These are phyloP conservation scores for Blastocystis sp. DNA, from an alignment of 352 stramenopile genomes.

Conservation along the genomic window DNA sequence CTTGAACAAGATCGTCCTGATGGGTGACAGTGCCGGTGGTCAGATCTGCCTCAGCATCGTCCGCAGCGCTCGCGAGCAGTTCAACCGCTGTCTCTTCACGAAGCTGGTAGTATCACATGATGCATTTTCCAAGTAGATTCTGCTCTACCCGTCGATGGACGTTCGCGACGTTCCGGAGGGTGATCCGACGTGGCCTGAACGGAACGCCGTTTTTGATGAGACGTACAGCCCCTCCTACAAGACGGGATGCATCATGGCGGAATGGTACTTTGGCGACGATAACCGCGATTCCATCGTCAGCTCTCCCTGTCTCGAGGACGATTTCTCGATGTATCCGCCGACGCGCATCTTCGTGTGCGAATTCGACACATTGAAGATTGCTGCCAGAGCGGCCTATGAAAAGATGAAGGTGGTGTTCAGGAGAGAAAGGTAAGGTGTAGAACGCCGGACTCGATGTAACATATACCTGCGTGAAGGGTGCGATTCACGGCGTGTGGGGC, in stretches of 20 bases:
- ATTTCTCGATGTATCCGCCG: conserved; percentile 18
- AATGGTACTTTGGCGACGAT: conserved; percentile 21
- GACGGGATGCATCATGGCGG: conserved; percentile 17
- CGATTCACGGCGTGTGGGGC: conserved; percentile 48
- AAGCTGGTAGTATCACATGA: not conserved
- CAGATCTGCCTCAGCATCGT: conserved; percentile 35
- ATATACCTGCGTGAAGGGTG: conserved; percentile 45
- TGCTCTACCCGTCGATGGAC: conserved; percentile 62
- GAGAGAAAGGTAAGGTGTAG: not conserved
- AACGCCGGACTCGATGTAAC: conserved; percentile 32
- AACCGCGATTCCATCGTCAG: not conserved
- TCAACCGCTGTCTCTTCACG: conserved; percentile 37
- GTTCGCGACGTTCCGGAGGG: conserved; percentile 18
- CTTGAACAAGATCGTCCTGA: conserved; percentile 29
- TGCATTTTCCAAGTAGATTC: not conserved
- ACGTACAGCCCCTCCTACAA: conserved; percentile 7
- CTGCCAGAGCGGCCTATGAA: conserved; percentile 2
- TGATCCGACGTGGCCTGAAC: conserved; percentile 35
- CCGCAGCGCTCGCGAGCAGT: conserved; percentile 22
- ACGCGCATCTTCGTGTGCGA: conserved; percentile 44
- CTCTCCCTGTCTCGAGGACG: conserved; percentile 19
- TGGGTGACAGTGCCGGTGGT: conserved; percentile 40
- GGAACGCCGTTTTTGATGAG: conserved; percentile 29
- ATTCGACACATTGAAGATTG: conserved; percentile 46
- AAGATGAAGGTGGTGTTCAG: conserved; percentile 9